These are phyloP conservation scores for Fonsecaea erecta DNA, from an alignment of 2,329 filamentous ascomycete genomes.

Conservation along the genomic window DNA sequence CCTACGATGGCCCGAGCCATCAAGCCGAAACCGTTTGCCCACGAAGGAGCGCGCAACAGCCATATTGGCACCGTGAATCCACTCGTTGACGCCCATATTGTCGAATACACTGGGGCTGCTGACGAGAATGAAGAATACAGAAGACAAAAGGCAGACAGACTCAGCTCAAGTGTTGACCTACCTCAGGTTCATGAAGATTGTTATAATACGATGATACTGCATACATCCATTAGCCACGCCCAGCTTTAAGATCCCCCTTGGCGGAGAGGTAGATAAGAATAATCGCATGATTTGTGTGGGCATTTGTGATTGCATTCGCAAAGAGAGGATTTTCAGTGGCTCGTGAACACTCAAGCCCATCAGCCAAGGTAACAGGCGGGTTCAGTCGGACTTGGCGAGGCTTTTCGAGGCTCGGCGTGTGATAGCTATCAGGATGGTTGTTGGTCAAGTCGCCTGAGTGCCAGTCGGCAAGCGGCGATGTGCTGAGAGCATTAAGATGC, in stretches of 20 bases:
- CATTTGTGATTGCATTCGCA: constrained; percentile 3
- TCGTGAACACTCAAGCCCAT: background rate
- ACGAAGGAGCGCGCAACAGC: constrained; percentile 68
- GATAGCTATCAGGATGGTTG: constrained; percentile 15
- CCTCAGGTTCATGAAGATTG: background rate
- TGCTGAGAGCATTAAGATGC: background rate
- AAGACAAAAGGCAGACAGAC: background rate
- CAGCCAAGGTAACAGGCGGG: constrained; percentile 20
- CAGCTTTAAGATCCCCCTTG: background rate
- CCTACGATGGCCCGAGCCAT: constrained; percentile 76
- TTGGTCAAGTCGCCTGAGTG: constrained; percentile 11
- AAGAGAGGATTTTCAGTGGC: constrained; percentile 11
- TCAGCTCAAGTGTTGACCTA: background rate
- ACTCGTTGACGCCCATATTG: constrained; percentile 27
- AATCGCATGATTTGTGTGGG: background rate
- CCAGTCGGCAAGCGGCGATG: background rate
- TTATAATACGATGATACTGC: background rate
- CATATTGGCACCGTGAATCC: constrained; percentile 57
- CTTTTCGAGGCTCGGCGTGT: constrained; percentile 11
- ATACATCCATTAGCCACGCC: background rate
- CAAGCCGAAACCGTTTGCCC: constrained; percentile 76
- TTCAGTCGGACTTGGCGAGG: constrained; percentile 14
- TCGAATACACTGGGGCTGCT: background rate
- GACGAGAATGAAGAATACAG: background rate
- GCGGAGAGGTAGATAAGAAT: background rate